Conservation (phyloP, 2,329 filamentous ascomycete species). For the Botrytis paeoniae region DNA sequence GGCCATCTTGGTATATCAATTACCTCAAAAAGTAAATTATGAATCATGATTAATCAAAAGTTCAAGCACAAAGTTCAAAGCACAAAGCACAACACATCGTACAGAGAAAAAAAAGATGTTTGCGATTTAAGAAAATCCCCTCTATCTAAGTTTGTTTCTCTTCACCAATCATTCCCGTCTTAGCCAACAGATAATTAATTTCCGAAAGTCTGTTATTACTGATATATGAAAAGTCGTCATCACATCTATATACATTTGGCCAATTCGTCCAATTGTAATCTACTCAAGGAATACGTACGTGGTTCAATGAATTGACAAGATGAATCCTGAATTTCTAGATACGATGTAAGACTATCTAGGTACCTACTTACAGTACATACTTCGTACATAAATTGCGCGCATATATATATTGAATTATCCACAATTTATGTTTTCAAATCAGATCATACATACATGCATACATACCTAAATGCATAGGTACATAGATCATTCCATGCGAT, state of each 20-base stretch:
- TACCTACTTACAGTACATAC: neutral
- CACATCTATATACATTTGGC: neutral
- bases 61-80: neutral
- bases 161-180: neutral
- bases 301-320: neutral
- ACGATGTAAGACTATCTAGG: neutral
- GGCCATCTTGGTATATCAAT: slow-evolving; percentile 11
- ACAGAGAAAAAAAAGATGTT: neutral
- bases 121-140: too few species aligned
- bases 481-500: neutral
- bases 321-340: neutral
- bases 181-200: neutral
- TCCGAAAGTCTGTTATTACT: neutral
- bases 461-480: neutral
- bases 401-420: slow-evolving; percentile 5
- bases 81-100: neutral
- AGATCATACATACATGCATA: neutral
- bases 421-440: neutral
- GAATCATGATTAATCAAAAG: slow-evolving; percentile 7
- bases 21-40: neutral
- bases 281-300: neutral
- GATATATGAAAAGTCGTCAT: neutral
- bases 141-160: neutral
- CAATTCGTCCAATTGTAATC: neutral
- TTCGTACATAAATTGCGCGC: neutral